phyloP scores from a whole-genome alignment of 2,329 filamentous ascomycete genomes.

The Ceratocystis variospora region DNA sequence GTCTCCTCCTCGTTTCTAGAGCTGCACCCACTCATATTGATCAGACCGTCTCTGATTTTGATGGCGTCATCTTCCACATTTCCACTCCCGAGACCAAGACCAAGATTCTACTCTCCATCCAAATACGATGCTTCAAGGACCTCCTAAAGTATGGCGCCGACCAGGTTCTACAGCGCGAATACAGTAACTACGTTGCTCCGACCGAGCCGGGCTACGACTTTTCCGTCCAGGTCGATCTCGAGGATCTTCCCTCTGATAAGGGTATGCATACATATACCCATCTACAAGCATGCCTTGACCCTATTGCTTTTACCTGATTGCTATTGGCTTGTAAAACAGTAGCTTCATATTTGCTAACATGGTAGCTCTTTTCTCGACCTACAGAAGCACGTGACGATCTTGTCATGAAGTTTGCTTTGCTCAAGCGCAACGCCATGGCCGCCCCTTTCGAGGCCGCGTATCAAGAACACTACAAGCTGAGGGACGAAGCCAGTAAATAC shows the following conservation, averaged over 20 bases:
- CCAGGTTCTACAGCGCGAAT: constrained; percentile 83
- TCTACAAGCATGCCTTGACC: not conserved
- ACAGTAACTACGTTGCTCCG: constrained; percentile 75
- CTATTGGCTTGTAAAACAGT: not conserved
- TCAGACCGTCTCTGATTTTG: constrained; percentile 97
- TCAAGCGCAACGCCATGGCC: constrained; percentile 98
- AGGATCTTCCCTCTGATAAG: constrained; percentile 68
- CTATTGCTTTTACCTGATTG: not conserved
- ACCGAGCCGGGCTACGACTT: constrained; percentile 93
- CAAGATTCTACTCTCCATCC: constrained; percentile 86
- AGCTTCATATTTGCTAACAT: constrained; percentile 2
- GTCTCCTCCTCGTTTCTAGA: constrained; percentile 28
- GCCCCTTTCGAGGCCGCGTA: constrained; percentile 97
- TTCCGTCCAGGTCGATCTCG: constrained; percentile 78
- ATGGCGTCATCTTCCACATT: constrained; percentile 96
- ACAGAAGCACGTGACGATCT: constrained; percentile 74
- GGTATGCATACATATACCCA: constrained; percentile 32
- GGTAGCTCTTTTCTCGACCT: not conserved
- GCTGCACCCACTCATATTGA: constrained; percentile 79
- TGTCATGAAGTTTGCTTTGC: constrained; percentile 69
- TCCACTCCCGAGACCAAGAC: constrained; percentile 89
- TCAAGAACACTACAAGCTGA: constrained; percentile 73
- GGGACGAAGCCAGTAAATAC: constrained; percentile 81
- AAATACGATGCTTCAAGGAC: constrained; percentile 89
- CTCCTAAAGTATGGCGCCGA: constrained; percentile 87